phyloP scores from a whole-genome alignment of 2,329 filamentous ascomycete genomes.

The Trichoderma sp. region DNA sequence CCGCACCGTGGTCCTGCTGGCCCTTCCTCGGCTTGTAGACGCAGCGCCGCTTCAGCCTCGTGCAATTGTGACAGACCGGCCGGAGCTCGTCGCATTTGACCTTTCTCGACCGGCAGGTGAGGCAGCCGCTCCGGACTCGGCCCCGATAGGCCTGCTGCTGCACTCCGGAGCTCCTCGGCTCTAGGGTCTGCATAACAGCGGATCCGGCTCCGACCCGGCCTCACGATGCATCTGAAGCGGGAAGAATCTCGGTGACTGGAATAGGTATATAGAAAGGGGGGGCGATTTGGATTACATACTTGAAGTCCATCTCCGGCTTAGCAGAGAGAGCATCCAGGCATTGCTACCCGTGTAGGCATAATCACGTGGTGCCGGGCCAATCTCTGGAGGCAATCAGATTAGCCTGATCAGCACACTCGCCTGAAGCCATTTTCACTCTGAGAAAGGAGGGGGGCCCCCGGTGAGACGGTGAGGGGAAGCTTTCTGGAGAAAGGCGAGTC shows the following conservation, averaged over 20 bases:
- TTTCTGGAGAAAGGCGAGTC: neutral
- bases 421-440: neutral
- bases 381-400: neutral
- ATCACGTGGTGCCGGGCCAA: neutral
- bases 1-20: neutral
- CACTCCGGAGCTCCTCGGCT: neutral
- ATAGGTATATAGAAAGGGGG: neutral
- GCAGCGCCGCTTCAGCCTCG: conserved; percentile 20
- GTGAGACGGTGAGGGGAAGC: neutral
- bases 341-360: neutral
- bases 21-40: conserved; percentile 20
- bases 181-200: neutral
- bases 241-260: neutral
- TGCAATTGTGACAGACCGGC: conserved; percentile 22
- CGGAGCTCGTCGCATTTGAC: conserved; percentile 24
- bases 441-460: neutral
- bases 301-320: neutral
- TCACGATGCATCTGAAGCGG: neutral
- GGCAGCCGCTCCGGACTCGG: conserved; percentile 25
- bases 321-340: neutral
- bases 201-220: neutral
- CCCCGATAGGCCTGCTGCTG: conserved; percentile 22
- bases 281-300: neutral
- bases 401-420: neutral
- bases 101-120: conserved; percentile 25